phyloP scores from a whole-genome alignment of 2,329 filamentous ascomycete genomes.

The Sporothrix pallida region DNA sequence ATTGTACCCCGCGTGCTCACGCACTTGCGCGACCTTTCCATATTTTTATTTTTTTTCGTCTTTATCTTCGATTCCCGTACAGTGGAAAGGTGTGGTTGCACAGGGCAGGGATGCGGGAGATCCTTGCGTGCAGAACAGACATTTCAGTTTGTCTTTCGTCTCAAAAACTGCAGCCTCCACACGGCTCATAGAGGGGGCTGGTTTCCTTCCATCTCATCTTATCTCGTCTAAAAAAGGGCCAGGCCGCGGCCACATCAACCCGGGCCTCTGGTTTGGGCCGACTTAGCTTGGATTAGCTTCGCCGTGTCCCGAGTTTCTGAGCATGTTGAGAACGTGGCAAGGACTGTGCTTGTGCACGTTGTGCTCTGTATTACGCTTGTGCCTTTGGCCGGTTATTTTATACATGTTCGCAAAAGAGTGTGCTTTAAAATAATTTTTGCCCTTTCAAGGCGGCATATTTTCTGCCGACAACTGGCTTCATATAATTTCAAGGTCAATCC shows the following conservation, averaged over 20 bases:
- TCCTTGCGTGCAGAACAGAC: not conserved
- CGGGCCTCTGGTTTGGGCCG: constrained; percentile 2
- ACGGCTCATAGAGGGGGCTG: not conserved
- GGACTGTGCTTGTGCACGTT: not conserved
- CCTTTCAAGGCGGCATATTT: no score
- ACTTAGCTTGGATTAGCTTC: not conserved
- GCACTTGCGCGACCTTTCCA: constrained; percentile 3
- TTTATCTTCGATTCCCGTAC: not conserved
- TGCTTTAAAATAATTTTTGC: no score
- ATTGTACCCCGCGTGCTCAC: not conserved
- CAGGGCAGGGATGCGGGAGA: constrained; percentile 19
- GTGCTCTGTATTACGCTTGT: not conserved
- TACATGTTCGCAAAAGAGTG: no score
- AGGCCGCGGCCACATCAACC: not conserved
- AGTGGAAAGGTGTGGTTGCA: constrained; percentile 16
- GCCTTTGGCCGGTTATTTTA: no score
- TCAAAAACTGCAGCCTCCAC: not conserved
- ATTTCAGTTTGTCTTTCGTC: not conserved
- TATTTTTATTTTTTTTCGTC: not conserved
- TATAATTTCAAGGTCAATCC: no score
- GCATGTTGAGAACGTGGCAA: not conserved
- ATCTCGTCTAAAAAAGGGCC: not conserved
- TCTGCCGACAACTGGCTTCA: no score
- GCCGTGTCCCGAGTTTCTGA: not conserved
- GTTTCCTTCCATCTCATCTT: not conserved